Conservation (phyloP, 2,329 filamentous ascomycete genomes). For the Aspergillus chevalieri region DNA sequence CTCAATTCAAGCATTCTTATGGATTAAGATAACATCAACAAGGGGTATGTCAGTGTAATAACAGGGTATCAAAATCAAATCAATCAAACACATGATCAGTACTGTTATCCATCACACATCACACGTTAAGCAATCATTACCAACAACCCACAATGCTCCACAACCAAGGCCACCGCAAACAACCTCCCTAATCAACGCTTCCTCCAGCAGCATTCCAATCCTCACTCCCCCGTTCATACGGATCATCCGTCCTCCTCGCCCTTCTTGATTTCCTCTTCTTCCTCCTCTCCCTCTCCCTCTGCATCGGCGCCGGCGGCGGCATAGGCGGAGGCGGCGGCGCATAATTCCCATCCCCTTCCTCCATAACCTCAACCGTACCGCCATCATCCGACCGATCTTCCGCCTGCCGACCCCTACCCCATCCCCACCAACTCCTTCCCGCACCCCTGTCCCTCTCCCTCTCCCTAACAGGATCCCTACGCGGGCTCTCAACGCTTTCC, state of each 20-base stretch:
- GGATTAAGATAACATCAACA: too few relatives aligned
- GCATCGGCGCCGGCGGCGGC: conserved; percentile 24
- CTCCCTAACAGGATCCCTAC: background rate
- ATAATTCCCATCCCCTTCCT: conserved; percentile 48
- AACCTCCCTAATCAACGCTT: conserved; percentile 2
- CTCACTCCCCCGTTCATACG: conserved; percentile 33
- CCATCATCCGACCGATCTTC: conserved; percentile 15
- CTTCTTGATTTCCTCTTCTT: conserved; percentile 16
- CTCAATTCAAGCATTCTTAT: background rate
- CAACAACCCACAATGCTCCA: background rate
- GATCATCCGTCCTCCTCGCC: conserved; percentile 47
- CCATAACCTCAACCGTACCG: conserved; percentile 54
- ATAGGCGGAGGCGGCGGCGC: conserved; percentile 26
- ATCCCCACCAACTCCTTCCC: conserved; percentile 24
- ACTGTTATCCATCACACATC: background rate
- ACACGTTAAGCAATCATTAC: background rate
- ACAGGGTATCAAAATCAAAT: background rate
- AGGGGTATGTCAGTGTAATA: background rate
- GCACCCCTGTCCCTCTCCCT: background rate
- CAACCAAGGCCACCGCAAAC: background rate
- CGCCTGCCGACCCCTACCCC: conserved; percentile 19
- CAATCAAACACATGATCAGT: background rate
- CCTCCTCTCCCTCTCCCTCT: too few relatives aligned
- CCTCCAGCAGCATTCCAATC: conserved; percentile 11
- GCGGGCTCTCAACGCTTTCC: background rate